These are phyloP conservation scores for Aspergillus fijiensis DNA, from an alignment of 2,329 filamentous ascomycete species.

Conservation along the genomic window DNA sequence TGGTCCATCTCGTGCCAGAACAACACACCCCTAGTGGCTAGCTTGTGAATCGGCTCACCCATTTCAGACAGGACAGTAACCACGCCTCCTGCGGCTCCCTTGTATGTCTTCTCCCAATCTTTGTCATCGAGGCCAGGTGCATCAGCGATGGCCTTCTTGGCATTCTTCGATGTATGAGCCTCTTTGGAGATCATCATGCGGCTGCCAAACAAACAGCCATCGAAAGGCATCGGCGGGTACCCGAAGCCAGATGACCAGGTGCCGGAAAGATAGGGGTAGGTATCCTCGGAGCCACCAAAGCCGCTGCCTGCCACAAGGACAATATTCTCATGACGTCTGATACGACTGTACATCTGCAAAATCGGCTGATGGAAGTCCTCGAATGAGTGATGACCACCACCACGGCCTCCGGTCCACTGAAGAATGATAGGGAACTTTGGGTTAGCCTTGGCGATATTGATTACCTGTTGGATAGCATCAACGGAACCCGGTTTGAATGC, in stretches of 20 bases:
- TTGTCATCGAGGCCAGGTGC: slow-evolving; percentile 77
- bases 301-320: slow-evolving; percentile 85
- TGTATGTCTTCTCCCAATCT: slow-evolving; percentile 92
- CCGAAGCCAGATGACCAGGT: slow-evolving; percentile 83
- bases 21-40: slow-evolving; percentile 89
- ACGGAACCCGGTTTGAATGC: slow-evolving; percentile 88
- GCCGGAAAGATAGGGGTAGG: slow-evolving; percentile 87
- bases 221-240: slow-evolving; percentile 89
- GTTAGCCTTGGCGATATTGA: slow-evolving; percentile 90
- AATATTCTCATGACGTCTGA: slow-evolving; percentile 81
- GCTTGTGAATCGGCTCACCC: slow-evolving; percentile 99
- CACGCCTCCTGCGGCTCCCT: slow-evolving; percentile 84
- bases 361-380: slow-evolving; percentile 94
- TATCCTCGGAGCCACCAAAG: slow-evolving; percentile 85
- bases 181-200: slow-evolving; percentile 95
- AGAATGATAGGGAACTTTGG: slow-evolving; percentile 84
- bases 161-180: slow-evolving; percentile 79
- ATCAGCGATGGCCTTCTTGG: slow-evolving; percentile 87
- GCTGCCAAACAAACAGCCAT: slow-evolving; percentile 85
- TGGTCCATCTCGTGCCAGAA: slow-evolving; percentile 99
- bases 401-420: slow-evolving; percentile 91
- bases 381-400: slow-evolving; percentile 89
- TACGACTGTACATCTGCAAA: slow-evolving; percentile 84
- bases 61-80: slow-evolving; percentile 98
- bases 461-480: slow-evolving; percentile 82